Conservation (phyloP, 495 filamentous ascomycete species). For the Margaritispora aquatica region DNA sequence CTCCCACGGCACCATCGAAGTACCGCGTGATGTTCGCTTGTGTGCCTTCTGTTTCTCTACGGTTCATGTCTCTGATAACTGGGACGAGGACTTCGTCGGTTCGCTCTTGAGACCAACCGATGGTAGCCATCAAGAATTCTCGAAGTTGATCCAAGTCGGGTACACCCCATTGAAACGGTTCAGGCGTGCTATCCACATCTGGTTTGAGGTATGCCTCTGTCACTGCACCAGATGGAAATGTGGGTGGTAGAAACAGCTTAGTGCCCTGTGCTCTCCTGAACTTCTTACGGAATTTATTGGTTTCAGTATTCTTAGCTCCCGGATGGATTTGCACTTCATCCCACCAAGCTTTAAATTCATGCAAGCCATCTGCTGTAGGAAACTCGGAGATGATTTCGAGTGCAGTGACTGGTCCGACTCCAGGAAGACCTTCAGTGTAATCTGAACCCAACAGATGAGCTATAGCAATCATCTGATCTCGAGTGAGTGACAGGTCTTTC, state of each 20-base stretch:
- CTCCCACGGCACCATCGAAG: conserved; percentile 57
- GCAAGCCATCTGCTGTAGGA: conserved; percentile 39
- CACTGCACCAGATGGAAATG: conserved; percentile 70
- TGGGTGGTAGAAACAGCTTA: conserved; percentile 76
- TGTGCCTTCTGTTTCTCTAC: conserved; percentile 76
- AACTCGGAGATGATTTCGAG: conserved; percentile 94
- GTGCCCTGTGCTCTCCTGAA: conserved; percentile 66
- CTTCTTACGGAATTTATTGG: conserved; percentile 66
- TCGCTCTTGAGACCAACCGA: conserved; percentile 85
- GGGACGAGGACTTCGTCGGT: conserved; percentile 94
- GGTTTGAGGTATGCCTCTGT: conserved; percentile 78
- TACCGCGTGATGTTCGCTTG: conserved; percentile 94
- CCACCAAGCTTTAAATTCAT: conserved; percentile 85
- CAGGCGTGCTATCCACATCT: conserved; percentile 71
- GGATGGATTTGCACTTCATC: conserved; percentile 56
- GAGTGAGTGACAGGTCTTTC: conserved; percentile 78
- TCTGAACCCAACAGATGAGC: conserved; percentile 88
- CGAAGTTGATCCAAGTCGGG: conserved; percentile 84
- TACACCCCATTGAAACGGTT: conserved; percentile 88
- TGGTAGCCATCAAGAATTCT: conserved; percentile 83
- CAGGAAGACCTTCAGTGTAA: conserved; percentile 88
- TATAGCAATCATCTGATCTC: conserved; percentile 75
- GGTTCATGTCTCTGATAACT: conserved; percentile 92
- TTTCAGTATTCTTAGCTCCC: conserved; percentile 45
- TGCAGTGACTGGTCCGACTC: conserved; percentile 88